Evolutionary conservation across 805 yeast species (phyloP), one percentile per base, ranked within the genome.

Genomic region (Yarrowia sp.): DNA sequence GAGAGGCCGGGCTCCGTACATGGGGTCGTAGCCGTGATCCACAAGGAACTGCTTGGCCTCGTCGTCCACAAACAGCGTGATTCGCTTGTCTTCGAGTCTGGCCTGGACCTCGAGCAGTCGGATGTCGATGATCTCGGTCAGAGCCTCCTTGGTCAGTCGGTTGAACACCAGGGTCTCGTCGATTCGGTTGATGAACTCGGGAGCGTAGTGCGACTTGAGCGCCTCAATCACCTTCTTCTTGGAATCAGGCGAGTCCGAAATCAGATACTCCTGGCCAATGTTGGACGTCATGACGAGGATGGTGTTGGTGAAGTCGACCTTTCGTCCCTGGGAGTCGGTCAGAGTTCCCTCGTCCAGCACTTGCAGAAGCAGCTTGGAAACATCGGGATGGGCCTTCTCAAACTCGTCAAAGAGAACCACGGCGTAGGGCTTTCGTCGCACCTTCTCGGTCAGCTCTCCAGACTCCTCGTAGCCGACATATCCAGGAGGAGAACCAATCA

Each of bases 401-500:
- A 94, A 91, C 80, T 94, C 99, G 79, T 94, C 99, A 77, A 94
- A 95, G 69, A 94, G 80, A 1, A 94, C 89, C 36, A 94, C 97
- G 0, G 98, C 85, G 73, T 94, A 94, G 9, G 99, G 99, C 75
- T 92, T 93, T 74, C 98, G 85, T 76, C 97, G 86, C 10, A 95
- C 96, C 7, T 97, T 97, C 78, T 95, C 98, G 0, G 99, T 95
- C 72, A 95, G 82, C 79, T 95, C 98, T 65, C 99, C 99, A 48
- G 86, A 82, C 74, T 90, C 95, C 75, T 94, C 99, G 79, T 92
- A 93, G 67, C 97, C 95, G 26, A 94, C 97, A 77, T 94, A 94
- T 8, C 98, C 98, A 40, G 99, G 99, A 5, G 99, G 99, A 0
- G 98, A 95, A 65, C 99, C 99, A 73, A 94, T 92, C 12, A 94